Conservation (phyloP, 495 filamentous ascomycete genomes). For the Diplogelasinospora grovesii region DNA sequence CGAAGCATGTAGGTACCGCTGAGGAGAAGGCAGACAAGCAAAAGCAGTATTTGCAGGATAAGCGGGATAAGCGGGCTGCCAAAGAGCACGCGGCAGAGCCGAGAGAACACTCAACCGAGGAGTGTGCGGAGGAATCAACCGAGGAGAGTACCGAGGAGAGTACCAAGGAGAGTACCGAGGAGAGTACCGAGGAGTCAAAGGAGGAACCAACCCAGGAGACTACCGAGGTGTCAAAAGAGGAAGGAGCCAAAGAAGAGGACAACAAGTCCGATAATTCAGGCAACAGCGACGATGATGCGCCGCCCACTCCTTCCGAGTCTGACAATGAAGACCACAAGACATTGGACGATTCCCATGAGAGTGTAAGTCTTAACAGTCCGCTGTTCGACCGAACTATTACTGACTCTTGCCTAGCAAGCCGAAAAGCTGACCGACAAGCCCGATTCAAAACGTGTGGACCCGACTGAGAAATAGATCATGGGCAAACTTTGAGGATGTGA, state of each 20-base stretch:
- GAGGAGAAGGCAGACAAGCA: constrained; percentile 3
- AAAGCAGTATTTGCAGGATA: not conserved
- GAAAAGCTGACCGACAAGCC: constrained; percentile 12
- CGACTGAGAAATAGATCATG: constrained; percentile 5
- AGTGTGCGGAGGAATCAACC: not conserved
- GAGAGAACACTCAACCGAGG: no score
- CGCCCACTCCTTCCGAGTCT: constrained; percentile 1
- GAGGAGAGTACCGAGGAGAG: not conserved
- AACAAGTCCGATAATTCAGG: constrained; percentile 1
- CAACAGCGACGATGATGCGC: constrained; percentile 2
- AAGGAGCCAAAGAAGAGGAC: not conserved
- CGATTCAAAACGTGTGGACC: constrained; percentile 5
- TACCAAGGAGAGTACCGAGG: constrained; percentile 27
- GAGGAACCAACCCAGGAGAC: not conserved
- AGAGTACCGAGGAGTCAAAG: not conserved
- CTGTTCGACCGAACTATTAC: not conserved
- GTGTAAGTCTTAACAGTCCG: constrained; percentile 3
- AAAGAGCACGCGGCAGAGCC: no score
- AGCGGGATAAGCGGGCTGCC: no score
- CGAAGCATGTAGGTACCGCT: not conserved
- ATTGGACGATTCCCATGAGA: constrained; percentile 5
- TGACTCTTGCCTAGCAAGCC: constrained; percentile 10
- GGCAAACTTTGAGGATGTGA: not conserved
- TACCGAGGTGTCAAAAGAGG: not conserved
- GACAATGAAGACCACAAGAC: constrained; percentile 1